phyloP scores from a whole-genome alignment of 2,329 filamentous ascomycete genomes.

The Alternaria arborescens region DNA sequence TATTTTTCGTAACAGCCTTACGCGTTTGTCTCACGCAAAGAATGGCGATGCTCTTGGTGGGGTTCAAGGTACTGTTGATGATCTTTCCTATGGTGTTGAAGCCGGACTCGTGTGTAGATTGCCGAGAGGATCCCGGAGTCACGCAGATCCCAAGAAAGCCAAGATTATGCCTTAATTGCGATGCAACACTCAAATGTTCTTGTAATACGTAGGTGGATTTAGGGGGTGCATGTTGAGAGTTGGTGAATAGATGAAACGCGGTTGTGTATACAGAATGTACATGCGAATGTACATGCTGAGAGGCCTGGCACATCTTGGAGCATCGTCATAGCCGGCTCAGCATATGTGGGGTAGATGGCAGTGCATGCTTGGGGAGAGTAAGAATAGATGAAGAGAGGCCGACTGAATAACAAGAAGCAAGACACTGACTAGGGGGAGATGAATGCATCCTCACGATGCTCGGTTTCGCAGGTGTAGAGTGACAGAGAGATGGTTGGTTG shows the following conservation, averaged over 20 bases:
- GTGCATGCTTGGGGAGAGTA: not conserved
- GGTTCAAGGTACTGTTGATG: not conserved
- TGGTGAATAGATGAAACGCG: not conserved
- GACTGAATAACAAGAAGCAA: not conserved
- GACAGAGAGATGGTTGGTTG: slow-evolving; percentile 15
- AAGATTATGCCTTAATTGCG: slow-evolving; percentile 19
- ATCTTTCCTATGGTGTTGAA: not conserved
- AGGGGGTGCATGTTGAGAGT: not conserved
- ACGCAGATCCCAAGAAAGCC: slow-evolving; percentile 9
- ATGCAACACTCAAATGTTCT: slow-evolving; percentile 14
- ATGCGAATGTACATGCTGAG: not conserved
- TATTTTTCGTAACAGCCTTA: not conserved
- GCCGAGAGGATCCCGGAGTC: slow-evolving; percentile 7
- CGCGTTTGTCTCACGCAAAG: slow-evolving; percentile 4
- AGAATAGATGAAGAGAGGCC: not conserved
- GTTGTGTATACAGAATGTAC: not conserved
- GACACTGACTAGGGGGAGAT: not conserved
- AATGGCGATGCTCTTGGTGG: not conserved
- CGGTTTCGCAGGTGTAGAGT: slow-evolving; percentile 10
- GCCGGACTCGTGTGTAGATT: slow-evolving; percentile 1
- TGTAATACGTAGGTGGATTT: slow-evolving; percentile 9
- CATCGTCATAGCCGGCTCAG: not conserved
- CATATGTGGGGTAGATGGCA: not conserved
- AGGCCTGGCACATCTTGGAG: not conserved
- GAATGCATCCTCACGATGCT: not conserved